Percentiles rank a stretch among this genome's conserved stretches.
Conservation (phyloP, 139 green algal genomes). For the Ettlia oleoabundans region DNA sequence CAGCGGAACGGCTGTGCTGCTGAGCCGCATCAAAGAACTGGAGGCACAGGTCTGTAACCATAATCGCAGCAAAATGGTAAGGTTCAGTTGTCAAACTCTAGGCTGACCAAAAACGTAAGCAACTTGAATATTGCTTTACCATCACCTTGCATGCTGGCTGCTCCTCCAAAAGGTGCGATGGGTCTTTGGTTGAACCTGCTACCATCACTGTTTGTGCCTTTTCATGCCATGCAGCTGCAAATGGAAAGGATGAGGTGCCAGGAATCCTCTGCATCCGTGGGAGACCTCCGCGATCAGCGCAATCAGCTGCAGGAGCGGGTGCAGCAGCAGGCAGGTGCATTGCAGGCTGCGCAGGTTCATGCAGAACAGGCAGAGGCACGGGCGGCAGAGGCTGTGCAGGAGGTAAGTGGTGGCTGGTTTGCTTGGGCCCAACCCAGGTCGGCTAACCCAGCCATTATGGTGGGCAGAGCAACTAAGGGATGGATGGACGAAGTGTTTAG, state of each 20-base stretch:
- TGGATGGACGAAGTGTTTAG: no score
- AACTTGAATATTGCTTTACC: no score
- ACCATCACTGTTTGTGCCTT: neutral
- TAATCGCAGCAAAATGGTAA: no score
- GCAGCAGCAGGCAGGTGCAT: neutral
- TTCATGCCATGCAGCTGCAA: slow-evolving; percentile 8
- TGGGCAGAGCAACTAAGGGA: no score
- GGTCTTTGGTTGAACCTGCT: no score
- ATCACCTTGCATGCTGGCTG: no score
- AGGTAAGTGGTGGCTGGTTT: neutral
- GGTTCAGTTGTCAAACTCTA: no score
- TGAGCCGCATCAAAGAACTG: slow-evolving; percentile 12
- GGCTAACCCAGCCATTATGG: no score
- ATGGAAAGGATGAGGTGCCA: slow-evolving; percentile 16
- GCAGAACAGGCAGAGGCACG: neutral
- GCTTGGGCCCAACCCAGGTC: no score
- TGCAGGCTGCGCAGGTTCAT: neutral
- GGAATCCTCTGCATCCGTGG: neutral
- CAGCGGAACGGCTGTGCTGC: neutral
- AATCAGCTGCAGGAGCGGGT: neutral
- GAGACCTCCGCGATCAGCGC: neutral
- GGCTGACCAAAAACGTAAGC: no score
- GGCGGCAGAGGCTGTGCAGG: neutral
- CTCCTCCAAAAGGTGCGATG: no score
- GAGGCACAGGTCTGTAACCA: slow-evolving; percentile 41